Evolutionary conservation across 257 asterid species (phyloP).

Genomic region (Lithospermum erythrorhizon): DNA sequence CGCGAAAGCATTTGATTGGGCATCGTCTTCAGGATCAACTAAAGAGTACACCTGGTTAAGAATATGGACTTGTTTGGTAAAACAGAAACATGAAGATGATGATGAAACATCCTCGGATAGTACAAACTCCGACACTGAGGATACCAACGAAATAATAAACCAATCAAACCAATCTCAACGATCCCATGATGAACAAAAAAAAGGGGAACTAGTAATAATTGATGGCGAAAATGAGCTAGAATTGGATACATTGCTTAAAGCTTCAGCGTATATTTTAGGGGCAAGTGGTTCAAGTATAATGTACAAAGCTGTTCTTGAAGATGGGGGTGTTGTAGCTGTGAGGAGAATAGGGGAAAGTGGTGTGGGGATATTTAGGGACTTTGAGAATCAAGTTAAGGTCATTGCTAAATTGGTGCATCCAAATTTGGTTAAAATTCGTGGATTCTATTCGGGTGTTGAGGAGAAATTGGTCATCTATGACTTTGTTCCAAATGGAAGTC

Average conservation of each 20-base stretch:
- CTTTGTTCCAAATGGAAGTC: conserved; percentile 86
- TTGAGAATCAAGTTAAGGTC: conserved; percentile 66
- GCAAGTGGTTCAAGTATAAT: conserved; percentile 88
- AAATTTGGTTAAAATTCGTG: conserved; percentile 68
- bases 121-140: conserved; percentile 28
- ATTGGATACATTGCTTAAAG: conserved; percentile 71
- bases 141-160: conserved; percentile 1
- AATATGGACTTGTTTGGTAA: conserved; percentile 62
- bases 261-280: conserved; percentile 85
- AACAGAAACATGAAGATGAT: conserved; percentile 24
- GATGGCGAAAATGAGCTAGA: conserved; percentile 82
- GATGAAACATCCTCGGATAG: conserved; percentile 39
- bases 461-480: conserved; percentile 92
- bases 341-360: conserved; percentile 85
- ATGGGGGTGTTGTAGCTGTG: conserved; percentile 72
- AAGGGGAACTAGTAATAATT: conserved; percentile 63
- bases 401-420: conserved; percentile 80
- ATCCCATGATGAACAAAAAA: conserved; percentile 28
- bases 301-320: conserved; percentile 93
- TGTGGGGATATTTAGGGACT: conserved; percentile 72
- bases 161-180: conserved; percentile 12
- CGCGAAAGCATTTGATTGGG: conserved; percentile 73
- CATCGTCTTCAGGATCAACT: conserved; percentile 41
- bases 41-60: conserved; percentile 62
- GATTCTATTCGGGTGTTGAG: conserved; percentile 88